Evolutionary conservation across 2,329 filamentous ascomycete species (phyloP).

Genomic region (Botrytis deweyae): DNA sequence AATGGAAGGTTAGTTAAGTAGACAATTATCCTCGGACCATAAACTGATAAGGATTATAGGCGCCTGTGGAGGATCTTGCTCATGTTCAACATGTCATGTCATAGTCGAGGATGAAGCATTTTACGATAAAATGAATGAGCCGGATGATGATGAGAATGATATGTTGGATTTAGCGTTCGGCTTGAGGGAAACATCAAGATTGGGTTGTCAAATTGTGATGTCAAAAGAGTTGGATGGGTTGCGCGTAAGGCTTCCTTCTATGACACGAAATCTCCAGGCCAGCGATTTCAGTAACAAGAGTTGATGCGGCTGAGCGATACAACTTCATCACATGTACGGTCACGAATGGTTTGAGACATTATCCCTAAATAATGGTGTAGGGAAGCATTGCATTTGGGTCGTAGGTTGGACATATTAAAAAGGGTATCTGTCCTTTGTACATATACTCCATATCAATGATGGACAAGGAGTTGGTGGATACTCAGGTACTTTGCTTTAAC

Average conservation of each 20-base stretch:
- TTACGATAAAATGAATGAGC: slow-evolving; percentile 62
- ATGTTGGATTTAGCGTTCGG: slow-evolving; percentile 75
- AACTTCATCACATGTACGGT: background rate
- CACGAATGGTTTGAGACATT: background rate
- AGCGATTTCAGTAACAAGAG: slow-evolving; percentile 72
- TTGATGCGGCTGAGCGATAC: background rate
- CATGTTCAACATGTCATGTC: slow-evolving; percentile 74
- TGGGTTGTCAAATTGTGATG: slow-evolving; percentile 68
- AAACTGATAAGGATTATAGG: slow-evolving; percentile 45
- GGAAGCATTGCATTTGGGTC: slow-evolving; percentile 6
- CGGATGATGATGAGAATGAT: slow-evolving; percentile 65
- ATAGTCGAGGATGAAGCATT: slow-evolving; percentile 63
- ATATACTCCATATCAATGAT: slow-evolving; percentile 24
- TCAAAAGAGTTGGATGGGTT: slow-evolving; percentile 84
- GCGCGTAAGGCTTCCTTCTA: slow-evolving; percentile 79
- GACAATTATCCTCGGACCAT: background rate
- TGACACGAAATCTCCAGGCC: slow-evolving; percentile 94
- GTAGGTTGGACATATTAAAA: slow-evolving; percentile 22
- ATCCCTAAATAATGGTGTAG: background rate
- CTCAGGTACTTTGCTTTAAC: slow-evolving; percentile 14
- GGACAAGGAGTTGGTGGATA: slow-evolving; percentile 25
- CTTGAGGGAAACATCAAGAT: slow-evolving; percentile 64
- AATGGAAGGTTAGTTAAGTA: slow-evolving; percentile 73
- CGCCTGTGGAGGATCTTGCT: slow-evolving; percentile 83
- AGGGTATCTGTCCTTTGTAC: slow-evolving; percentile 34